These are phyloP conservation scores for Avena sativa DNA, from an alignment of 176 grass and related monocot genomes.

Conservation along the genomic window DNA sequence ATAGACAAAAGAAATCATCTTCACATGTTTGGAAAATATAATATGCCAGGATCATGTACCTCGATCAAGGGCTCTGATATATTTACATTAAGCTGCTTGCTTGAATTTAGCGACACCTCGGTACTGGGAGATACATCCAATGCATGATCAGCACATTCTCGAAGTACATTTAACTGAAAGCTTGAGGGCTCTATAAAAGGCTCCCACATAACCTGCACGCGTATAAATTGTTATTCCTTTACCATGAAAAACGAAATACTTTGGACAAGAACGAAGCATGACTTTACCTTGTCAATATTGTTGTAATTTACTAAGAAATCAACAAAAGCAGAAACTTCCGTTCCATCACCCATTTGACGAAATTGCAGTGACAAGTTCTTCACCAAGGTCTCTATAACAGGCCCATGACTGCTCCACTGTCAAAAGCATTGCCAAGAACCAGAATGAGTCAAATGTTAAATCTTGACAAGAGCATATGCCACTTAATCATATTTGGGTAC, in stretches of 20 bases:
- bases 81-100: conserved; percentile 87
- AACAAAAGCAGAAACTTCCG: conserved; percentile 72
- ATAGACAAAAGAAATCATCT: neutral
- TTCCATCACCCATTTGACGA: conserved; percentile 54
- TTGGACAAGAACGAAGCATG: conserved; percentile 25
- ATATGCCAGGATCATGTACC: conserved; percentile 54
- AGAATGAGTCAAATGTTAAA: conserved; percentile 43
- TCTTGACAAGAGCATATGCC: conserved; percentile 36
- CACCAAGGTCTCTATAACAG: conserved; percentile 84
- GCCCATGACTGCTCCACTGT: conserved; percentile 92
- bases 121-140: conserved; percentile 64
- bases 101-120: conserved; percentile 78
- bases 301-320: conserved; percentile 97
- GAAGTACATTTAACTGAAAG: conserved; percentile 69
- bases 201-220: conserved; percentile 95
- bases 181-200: conserved; percentile 95
- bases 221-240: conserved; percentile 42
- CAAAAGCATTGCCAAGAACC: conserved; percentile 41
- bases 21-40: conserved; percentile 13
- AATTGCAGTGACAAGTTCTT: conserved; percentile 75
- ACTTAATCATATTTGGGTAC: conserved; percentile 7
- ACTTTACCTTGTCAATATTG: conserved; percentile 96
- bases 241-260: conserved; percentile 37
- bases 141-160: conserved; percentile 65
- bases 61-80: conserved; percentile 96